Base-by-base conservation (phyloP, 140 eudicot genomes). In the Oenanthe javanica region DNA sequence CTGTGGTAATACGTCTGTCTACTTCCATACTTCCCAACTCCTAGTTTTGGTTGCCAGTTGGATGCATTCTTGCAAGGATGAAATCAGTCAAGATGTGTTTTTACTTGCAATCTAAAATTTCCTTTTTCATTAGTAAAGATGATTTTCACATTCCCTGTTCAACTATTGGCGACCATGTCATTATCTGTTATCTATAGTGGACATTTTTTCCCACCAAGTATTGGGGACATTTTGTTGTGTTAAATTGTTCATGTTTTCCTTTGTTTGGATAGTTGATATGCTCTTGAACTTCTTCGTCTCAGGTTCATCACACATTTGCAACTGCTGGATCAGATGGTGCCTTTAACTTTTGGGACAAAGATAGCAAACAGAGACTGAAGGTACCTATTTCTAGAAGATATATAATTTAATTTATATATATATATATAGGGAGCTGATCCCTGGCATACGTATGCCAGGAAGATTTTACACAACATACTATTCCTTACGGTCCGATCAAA, bases 301-400 rank as follows among this genome's bases (percentile, higher is more conserved):
- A 95, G 99, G 85, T 89, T 63, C 93, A 92, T 81, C 93, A 88
- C 25, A 92, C 99, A 45, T 92, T 95, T 87, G 99, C 97, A 72
- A 92, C 99, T 45, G 95, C 96, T 9, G 99, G 99, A 82, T 95
- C 99, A 10, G 99, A 95, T 86, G 99, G 99, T 57, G 90, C 92
- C 70, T 95, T 90, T 79, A 90, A 89, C 85, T 92, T 92, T 67
- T 95, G 99, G 99, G 97, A 95, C 86, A 95, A 95, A 83, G 99
- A 95, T 82, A 95, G 99, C 85, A 95, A 92, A 86, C 97, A 92
- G 84, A 88, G 97, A 84, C 91, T 95, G 25, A 95, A 95, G 97
- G 99, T 95, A 86, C 75, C 42, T 40, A 9, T 47, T 27, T 31
- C 36, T 31, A 31, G 36, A 31, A 31, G 36, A 31, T 31, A 31